Percentiles rank a stretch among this genome's conserved stretches.
These are phyloP conservation scores for Schizophyllum amplum DNA, from an alignment of 1,284 basidiomycete genomes.

Conservation along the genomic window DNA sequence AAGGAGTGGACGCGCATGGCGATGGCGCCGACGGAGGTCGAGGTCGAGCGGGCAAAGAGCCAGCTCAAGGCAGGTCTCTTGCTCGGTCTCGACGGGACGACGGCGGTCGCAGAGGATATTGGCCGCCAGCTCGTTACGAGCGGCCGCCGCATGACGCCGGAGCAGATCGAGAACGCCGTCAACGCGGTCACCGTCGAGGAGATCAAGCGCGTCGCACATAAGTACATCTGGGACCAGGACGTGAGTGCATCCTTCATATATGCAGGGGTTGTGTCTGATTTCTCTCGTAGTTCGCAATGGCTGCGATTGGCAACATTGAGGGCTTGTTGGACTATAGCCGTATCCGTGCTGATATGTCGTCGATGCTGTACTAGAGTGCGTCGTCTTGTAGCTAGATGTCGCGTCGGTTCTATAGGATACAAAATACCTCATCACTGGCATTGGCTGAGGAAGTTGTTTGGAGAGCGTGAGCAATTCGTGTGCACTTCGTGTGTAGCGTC, in stretches of 20 bases:
- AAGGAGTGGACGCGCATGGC: conserved; percentile 98
- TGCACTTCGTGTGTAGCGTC: too few relatives aligned
- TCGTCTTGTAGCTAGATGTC: neutral
- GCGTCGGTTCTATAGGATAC: neutral
- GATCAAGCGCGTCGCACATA: conserved; percentile 91
- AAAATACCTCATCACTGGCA: neutral
- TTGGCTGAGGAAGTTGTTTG: neutral
- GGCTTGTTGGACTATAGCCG: conserved; percentile 84
- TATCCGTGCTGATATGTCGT: conserved; percentile 75
- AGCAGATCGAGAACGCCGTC: conserved; percentile 90
- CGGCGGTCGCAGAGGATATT: conserved; percentile 97
- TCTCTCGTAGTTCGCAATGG: conserved; percentile 59
- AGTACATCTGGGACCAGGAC: conserved; percentile 96
- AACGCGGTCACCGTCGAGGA: conserved; percentile 86
- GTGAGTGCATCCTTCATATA: conserved; percentile 34
- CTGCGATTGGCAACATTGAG: conserved; percentile 80
- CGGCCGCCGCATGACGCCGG: conserved; percentile 83
- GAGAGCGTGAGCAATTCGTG: too few relatives aligned
- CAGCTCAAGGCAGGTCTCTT: conserved; percentile 95
- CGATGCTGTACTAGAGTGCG: conserved; percentile 48
- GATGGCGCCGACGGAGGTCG: conserved; percentile 73
- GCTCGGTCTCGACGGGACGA: conserved; percentile 89
- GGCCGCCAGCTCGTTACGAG: conserved; percentile 95
- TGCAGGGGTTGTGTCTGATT: neutral
- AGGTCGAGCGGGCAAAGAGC: conserved; percentile 96